Percentiles rank a stretch among this genome's conserved stretches.
phyloP scores from a whole-genome alignment of 73 alveolate species.

The Paramecium octaurelia region DNA sequence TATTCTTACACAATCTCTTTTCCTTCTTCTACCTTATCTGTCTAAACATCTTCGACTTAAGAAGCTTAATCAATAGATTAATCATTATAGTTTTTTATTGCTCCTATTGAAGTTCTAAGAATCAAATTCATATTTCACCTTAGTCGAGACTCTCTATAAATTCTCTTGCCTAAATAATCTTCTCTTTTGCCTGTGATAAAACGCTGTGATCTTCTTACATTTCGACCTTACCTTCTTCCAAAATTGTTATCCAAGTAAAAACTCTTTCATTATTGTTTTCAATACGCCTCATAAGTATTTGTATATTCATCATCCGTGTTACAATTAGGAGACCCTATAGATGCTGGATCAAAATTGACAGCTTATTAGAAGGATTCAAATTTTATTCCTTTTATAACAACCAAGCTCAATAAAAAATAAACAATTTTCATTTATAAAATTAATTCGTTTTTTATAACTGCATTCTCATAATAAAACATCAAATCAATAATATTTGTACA shows the following conservation, averaged over 20 bases:
- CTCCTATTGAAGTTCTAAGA: background rate
- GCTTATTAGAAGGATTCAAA: background rate
- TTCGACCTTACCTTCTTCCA: background rate
- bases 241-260: background rate
- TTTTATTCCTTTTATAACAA: background rate
- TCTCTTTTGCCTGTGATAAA: background rate
- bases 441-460: background rate
- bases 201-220: background rate
- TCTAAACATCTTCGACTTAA: background rate
- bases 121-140: background rate
- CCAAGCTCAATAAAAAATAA: background rate
- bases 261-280: background rate
- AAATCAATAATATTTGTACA: background rate
- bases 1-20: background rate
- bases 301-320: background rate
- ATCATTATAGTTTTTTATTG: background rate
- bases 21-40: background rate
- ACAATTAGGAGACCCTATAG: background rate
- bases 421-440: background rate
- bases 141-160: background rate
- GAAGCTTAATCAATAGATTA: background rate
- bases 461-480: background rate
- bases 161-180: background rate
- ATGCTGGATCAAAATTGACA: background rate
- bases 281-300: background rate